phyloP scores from a whole-genome alignment of 83 land plant genomes.

The Larix sibirica region DNA sequence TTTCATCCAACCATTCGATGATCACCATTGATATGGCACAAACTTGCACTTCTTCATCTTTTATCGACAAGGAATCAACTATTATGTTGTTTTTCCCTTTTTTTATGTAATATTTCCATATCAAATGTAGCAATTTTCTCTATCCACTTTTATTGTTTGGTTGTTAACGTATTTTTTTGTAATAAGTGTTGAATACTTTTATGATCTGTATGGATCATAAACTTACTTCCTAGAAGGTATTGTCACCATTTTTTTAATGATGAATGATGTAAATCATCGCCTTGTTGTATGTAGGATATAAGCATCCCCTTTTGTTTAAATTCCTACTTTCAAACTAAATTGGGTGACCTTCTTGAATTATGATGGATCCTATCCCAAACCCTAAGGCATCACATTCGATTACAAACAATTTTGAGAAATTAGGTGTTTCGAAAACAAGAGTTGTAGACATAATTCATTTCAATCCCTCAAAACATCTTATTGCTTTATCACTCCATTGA shows the following conservation, averaged over 20 bases:
- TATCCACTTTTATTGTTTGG: constrained; percentile 19
- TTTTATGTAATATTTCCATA: constrained; percentile 12
- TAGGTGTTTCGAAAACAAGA: no score
- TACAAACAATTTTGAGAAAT: no score
- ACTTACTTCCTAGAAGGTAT: constrained; percentile 19
- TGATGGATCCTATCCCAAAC: background rate
- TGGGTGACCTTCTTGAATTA: background rate
- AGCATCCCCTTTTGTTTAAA: background rate
- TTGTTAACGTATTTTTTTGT: background rate
- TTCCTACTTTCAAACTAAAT: background rate
- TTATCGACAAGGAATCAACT: constrained; percentile 22
- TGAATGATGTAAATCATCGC: no score
- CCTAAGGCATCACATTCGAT: no score
- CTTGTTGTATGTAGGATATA: no score
- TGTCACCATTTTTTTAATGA: constrained; percentile 22
- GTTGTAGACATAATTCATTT: no score
- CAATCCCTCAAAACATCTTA: no score
- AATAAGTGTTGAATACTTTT: constrained; percentile 16
- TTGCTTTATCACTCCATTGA: no score
- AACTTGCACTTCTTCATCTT: background rate
- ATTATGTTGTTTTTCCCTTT: constrained; percentile 8
- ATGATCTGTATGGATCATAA: constrained; percentile 8
- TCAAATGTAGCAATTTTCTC: constrained; percentile 18
- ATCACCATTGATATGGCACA: no score
- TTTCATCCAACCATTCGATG: no score